phyloP scores from a whole-genome alignment of 1,284 basidiomycete genomes.

The Mycena sp. region DNA sequence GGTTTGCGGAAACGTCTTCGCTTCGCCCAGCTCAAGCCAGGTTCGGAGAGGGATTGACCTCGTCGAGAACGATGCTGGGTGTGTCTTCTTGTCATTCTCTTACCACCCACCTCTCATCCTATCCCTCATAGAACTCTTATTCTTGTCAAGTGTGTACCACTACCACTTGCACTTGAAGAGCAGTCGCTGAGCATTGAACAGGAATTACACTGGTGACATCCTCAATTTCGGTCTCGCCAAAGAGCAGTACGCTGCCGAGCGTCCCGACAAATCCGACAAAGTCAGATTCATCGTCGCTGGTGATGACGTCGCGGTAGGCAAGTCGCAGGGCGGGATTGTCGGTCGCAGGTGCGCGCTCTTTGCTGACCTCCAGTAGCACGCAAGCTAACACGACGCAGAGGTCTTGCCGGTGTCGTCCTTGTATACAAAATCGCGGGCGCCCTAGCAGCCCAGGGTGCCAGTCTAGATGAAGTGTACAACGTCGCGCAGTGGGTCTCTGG shows the following conservation, averaged over 20 bases:
- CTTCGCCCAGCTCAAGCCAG: conserved; percentile 88
- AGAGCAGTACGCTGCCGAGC: conserved; percentile 81
- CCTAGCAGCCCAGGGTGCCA: conserved; percentile 75
- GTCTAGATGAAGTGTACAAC: conserved; percentile 78
- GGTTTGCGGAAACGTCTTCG: conserved; percentile 89
- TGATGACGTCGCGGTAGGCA: conserved; percentile 92
- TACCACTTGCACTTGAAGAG: not conserved
- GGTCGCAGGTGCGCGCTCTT: no score
- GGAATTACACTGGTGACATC: conserved; percentile 90
- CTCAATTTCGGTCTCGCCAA: conserved; percentile 94
- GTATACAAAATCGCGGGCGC: conserved; percentile 95
- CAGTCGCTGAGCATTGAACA: conserved; percentile 38
- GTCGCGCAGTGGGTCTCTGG: conserved; percentile 76
- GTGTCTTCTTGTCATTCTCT: conserved; percentile 36
- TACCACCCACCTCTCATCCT: conserved; percentile 14
- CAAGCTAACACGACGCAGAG: no score
- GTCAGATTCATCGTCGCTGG: conserved; percentile 89
- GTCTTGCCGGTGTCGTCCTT: conserved; percentile 88
- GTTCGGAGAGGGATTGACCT: conserved; percentile 84
- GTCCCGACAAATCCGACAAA: conserved; percentile 71
- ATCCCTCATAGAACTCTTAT: conserved; percentile 75
- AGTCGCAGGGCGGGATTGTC: conserved; percentile 81
- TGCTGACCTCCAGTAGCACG: no score
- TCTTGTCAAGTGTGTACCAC: conserved; percentile 78
- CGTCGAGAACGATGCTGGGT: conserved; percentile 83